Base-by-base conservation (phyloP, 495 filamentous ascomycete species). In the Penicillium chermesinum region DNA sequence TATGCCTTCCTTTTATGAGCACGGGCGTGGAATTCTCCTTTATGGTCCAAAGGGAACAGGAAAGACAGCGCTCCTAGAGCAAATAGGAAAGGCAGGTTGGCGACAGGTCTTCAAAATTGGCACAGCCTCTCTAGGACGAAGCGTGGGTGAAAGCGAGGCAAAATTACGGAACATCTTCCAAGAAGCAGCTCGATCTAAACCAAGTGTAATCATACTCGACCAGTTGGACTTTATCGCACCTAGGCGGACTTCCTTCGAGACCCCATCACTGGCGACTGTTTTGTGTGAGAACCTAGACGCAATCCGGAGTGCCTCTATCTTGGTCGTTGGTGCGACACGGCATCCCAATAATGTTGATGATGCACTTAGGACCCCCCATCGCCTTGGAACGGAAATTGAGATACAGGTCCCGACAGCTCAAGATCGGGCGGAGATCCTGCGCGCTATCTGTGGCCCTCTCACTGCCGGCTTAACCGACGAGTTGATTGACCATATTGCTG, bases 21-120 rank as follows among this genome's bases (percentile, higher is more conserved):
- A 65, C 52, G 64, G 66, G 52, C 65, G 77, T 33, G 76, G 82
- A 22, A 78, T 93, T 39, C 69, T 95, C 49, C 72, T 98, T 36
- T 81, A 93, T 69, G 89, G 93, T 37, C 80, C 86, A 41, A 81
- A 87, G 54, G 85, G 93, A 49, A 93, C 86, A 0, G 90, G 90
- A 2, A 96, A 94, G 63, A 83, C 80, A 13, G 69, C 84, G 48
- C 69, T 95, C 12, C 65, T 95, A 2, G 59, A 81, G 20, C 76
- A 78, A 42, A 76, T 94, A n/a, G 75, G 78, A 15, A 65, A 67
- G n/a, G 77, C 80, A 7, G 76, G 80, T 45, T 94, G 86, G 85
- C 80, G 78, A 15, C 80, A 76, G 47, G 76, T 87, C 5, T 76
- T 84, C 41, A 72, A 67, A 19, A 73, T 94, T 30, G 72, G 77